Conservation (phyloP, 768 basidiomycete species). For the Gloeophyllum trabeum region DNA sequence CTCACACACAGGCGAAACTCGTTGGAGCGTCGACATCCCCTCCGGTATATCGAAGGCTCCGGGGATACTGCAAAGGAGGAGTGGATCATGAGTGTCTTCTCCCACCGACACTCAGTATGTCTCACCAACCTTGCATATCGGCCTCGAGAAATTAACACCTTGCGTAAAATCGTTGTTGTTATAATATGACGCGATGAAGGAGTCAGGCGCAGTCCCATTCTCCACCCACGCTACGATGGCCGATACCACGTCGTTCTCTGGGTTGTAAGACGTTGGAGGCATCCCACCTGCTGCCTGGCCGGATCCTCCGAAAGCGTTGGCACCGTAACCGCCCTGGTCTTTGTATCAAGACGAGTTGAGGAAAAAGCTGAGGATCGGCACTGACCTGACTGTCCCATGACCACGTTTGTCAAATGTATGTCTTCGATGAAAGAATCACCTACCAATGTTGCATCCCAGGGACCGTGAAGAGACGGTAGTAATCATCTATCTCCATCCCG, state of each 20-base stretch:
- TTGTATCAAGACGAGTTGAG: too few relatives aligned
- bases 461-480: slow-evolving; percentile 13
- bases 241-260: background rate
- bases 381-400: too few relatives aligned
- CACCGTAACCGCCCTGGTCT: background rate
- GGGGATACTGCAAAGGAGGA: background rate
- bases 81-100: background rate
- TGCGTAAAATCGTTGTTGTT: background rate
- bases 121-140: background rate
- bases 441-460: slow-evolving; percentile 13
- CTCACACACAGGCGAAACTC: slow-evolving; percentile 18
- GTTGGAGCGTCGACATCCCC: slow-evolving; percentile 9
- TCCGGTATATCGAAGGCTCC: background rate
- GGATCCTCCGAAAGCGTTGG: slow-evolving; percentile 1
- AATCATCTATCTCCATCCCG: slow-evolving; percentile 14
- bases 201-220: slow-evolving; percentile 3
- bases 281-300: background rate
- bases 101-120: background rate
- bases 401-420: too few relatives aligned
- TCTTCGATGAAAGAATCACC: background rate
- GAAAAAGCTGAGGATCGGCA: too few relatives aligned
- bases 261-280: background rate
- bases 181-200: background rate
- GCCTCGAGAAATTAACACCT: background rate
- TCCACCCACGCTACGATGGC: slow-evolving; percentile 5